phyloP scores from a whole-genome alignment of 306 rosid genomes.

The Cucurbita pepo region DNA sequence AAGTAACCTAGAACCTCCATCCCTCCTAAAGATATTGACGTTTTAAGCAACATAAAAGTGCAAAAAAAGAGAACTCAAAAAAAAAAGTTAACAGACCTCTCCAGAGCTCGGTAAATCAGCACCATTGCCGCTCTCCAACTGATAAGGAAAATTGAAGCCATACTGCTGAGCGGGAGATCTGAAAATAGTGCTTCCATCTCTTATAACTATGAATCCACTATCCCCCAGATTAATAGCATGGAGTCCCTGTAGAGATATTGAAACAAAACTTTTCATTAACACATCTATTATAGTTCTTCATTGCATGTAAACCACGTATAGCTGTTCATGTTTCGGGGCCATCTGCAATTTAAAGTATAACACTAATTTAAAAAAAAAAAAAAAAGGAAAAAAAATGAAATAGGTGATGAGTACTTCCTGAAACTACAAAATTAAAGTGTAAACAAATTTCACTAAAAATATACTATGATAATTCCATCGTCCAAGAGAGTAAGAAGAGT shows the following conservation, averaged over 20 bases:
- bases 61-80: background rate
- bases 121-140: slow-evolving; percentile 61
- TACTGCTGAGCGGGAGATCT: slow-evolving; percentile 77
- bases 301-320: background rate
- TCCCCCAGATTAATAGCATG: slow-evolving; percentile 87
- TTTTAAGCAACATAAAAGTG: background rate
- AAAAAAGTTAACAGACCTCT: slow-evolving; percentile 29
- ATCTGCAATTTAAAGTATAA: background rate
- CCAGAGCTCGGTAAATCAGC: slow-evolving; percentile 89
- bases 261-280: background rate
- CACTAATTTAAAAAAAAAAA: too few relatives aligned
- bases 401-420: background rate
- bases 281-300: background rate
- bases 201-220: slow-evolving; percentile 76
- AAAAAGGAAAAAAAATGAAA: background rate
- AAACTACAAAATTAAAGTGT: background rate
- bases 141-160: slow-evolving; percentile 77
- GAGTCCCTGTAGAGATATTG: slow-evolving; percentile 38
- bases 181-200: slow-evolving; percentile 73
- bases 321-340: background rate
- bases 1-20: background rate
- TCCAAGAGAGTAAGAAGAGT: background rate
- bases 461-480: background rate
- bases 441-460: background rate
- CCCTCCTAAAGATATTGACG: background rate